Evolutionary conservation across 495 filamentous ascomycete genomes (phyloP), one percentile per base, ranked within the genome.

Genomic region (Aspergillus affinis): DNA sequence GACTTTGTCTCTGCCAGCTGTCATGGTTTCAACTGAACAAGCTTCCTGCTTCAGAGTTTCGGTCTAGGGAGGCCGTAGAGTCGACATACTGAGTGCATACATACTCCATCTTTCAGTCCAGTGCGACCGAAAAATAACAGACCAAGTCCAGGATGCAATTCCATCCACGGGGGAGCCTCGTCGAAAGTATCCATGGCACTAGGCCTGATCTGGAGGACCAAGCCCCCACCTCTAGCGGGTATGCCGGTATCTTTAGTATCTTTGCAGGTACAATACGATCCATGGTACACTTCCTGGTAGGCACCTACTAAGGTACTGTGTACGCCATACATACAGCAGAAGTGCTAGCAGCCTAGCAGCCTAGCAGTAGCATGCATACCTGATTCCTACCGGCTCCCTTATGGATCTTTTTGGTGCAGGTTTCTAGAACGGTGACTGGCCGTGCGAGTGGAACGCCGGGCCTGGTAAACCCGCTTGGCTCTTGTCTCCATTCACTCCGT

Each of bases 211-310:
- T 2, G 36, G 10, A 10, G 8, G 6, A 2, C 23, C 23, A 26
- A 41, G 36, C 36, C 36, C 36, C 36, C 36, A 41, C 50, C n/a
- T n/a, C 27, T 55, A 45, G 51, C 52, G 58, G 58, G 46, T 60
- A 60, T 54, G 58, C 58, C 58, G 58, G 58, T 60, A 60, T 54
- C 50, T 60, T 60, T 60, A 26, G 36, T n/a, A 44, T 59, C 63
- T 59, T n/a, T n/a, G n/a, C n/a, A n/a, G n/a, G 30, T 59, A 52
- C 30, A 1, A 6, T 32, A 32, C 30, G 30, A 7, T 32, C 23
- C 23, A 26, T 26, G 23, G 23, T 26, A 26, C 29, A 26, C 29
- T 7, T 32, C 29, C 29, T 8, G 29, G 29, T 1, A 8, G 10
- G 29, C 29, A 32, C 7, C 7, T 32, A 32, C 29, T 32, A 32